Evolutionary conservation across 495 filamentous ascomycete genomes (phyloP).

Genomic region (Aspergillus sclerotioniger): DNA sequence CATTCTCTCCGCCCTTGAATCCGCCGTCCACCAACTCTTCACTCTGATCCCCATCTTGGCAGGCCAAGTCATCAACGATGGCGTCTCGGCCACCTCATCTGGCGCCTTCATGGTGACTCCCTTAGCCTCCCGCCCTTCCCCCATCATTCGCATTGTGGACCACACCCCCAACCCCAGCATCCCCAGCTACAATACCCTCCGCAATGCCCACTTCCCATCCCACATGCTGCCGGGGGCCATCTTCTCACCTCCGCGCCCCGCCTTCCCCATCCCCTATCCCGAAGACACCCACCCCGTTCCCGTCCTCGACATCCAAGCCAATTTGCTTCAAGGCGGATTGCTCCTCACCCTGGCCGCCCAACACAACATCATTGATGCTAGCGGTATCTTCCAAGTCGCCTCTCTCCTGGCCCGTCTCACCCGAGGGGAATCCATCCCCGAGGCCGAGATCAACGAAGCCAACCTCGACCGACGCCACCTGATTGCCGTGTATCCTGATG

Average conservation of each 20-base stretch:
- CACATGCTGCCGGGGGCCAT: conserved; percentile 28
- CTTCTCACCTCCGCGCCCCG: conserved; percentile 20
- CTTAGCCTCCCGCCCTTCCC: conserved; percentile 6
- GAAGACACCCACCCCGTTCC: conserved; percentile 27
- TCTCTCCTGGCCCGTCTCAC: conserved; percentile 33
- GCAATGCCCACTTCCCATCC: conserved; percentile 20
- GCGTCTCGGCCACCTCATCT: conserved; percentile 18
- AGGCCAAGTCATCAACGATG: conserved; percentile 29
- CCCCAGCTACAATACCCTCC: conserved; percentile 27
- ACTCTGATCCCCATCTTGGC: conserved; percentile 32
- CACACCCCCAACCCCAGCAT: conserved; percentile 8
- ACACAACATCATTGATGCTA: conserved; percentile 44
- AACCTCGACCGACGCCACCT: conserved; percentile 34
- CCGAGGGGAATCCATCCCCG: conserved; percentile 18
- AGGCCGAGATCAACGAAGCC: conserved; percentile 22
- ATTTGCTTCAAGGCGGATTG: conserved; percentile 34
- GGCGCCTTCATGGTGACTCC: conserved; percentile 27
- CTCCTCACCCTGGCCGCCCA: conserved; percentile 32
- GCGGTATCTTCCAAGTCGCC: conserved; percentile 34
- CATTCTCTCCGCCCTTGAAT: conserved; percentile 19
- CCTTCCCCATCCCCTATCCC: conserved; percentile 33
- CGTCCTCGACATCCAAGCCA: conserved; percentile 32
- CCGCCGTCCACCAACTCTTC: conserved; percentile 25
- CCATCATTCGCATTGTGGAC: conserved; percentile 27
- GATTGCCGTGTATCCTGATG: conserved; percentile 28